These are phyloP conservation scores for Hypoxylon sp. DNA, from an alignment of 2,329 filamentous ascomycete genomes.

Conservation along the genomic window DNA sequence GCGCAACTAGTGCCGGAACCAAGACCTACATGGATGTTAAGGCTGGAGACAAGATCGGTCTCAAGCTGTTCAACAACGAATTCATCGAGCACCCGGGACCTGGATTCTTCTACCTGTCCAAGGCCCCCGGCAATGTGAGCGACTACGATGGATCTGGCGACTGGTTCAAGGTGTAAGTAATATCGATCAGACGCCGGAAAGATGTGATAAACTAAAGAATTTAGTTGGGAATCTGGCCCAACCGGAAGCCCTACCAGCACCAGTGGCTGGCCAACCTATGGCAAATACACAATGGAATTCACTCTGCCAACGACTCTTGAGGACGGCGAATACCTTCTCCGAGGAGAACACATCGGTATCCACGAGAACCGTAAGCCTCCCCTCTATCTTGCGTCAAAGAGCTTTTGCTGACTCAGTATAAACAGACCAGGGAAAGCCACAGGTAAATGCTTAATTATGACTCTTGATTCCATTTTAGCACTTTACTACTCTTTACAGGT, in stretches of 20 bases:
- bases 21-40: constrained; percentile 61
- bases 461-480: not conserved
- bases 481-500: constrained; percentile 27
- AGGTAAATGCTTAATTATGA: constrained; percentile 47
- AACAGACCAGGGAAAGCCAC: constrained; percentile 51
- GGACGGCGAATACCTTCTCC: constrained; percentile 62
- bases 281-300: constrained; percentile 60
- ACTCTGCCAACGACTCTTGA: constrained; percentile 59
- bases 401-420: constrained; percentile 26
- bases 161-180: constrained; percentile 59
- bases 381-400: not conserved
- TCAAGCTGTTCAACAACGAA: constrained; percentile 66
- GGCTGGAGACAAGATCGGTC: constrained; percentile 64
- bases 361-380: constrained; percentile 55
- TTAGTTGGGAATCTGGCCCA: constrained; percentile 52
- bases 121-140: constrained; percentile 60
- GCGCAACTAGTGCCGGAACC: constrained; percentile 56
- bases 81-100: constrained; percentile 64
- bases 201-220: constrained; percentile 18
- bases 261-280: constrained; percentile 54
- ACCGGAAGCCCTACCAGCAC: constrained; percentile 50
- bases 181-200: constrained; percentile 1
- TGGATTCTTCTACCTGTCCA: constrained; percentile 60
- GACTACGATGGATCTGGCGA: constrained; percentile 62
- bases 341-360: constrained; percentile 64